phyloP scores from a whole-genome alignment of 2,329 filamentous ascomycete species.

The Dothistroma pini region DNA sequence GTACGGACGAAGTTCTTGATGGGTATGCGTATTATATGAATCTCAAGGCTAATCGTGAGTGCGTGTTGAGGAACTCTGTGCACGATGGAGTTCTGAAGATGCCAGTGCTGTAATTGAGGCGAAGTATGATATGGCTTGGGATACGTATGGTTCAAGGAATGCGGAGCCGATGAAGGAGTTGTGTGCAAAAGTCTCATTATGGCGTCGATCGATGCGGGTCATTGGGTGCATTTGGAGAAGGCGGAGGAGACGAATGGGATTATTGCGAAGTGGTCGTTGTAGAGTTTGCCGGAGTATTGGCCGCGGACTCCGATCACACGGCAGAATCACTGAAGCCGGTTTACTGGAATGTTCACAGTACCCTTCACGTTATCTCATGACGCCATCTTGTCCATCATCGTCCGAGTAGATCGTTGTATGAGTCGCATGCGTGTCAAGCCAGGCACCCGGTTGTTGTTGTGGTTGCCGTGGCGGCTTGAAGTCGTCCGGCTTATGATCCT shows the following conservation, averaged over 20 bases:
- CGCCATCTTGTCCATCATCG: neutral
- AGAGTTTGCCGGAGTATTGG: neutral
- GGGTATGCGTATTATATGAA: constrained; percentile 44
- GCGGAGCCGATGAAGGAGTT: constrained; percentile 34
- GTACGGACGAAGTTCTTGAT: constrained; percentile 40
- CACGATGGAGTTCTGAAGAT: constrained; percentile 35
- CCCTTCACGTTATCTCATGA: neutral
- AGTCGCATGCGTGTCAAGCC: neutral
- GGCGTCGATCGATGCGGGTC: constrained; percentile 32
- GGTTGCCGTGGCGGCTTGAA: no score
- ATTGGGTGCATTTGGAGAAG: constrained; percentile 28
- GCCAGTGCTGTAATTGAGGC: constrained; percentile 40
- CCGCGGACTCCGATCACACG: neutral
- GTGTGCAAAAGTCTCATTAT: constrained; percentile 40
- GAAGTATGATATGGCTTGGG: constrained; percentile 39
- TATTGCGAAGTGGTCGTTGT: constrained; percentile 24
- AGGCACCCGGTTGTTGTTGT: neutral
- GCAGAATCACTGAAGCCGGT: neutral
- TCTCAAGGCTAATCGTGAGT: constrained; percentile 41
- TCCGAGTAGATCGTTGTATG: neutral
- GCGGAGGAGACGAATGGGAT: constrained; percentile 23
- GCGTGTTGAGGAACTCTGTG: constrained; percentile 36
- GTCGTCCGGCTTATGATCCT: neutral
- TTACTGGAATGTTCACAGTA: neutral
- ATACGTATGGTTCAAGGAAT: constrained; percentile 32